These are phyloP conservation scores for Jackrogersella multiformis DNA, from an alignment of 495 filamentous ascomycete species.

Conservation along the genomic window DNA sequence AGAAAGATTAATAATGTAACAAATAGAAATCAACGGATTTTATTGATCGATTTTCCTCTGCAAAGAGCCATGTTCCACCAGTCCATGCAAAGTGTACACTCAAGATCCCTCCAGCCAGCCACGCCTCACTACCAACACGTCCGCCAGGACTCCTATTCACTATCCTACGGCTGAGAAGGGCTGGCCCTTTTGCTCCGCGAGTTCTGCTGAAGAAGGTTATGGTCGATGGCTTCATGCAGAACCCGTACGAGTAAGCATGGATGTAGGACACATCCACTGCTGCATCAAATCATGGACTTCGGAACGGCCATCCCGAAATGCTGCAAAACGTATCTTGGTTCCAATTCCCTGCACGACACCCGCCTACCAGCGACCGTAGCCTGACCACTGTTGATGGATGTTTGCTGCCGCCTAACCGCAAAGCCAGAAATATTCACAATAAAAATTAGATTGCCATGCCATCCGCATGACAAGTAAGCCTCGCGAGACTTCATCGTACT, in stretches of 20 bases:
- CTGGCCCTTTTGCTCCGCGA: background rate
- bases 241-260: conserved; percentile 10
- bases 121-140: conserved; percentile 8
- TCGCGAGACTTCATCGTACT: conserved; percentile 31
- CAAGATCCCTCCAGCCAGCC: conserved; percentile 9
- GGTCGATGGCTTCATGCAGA: conserved; percentile 19
- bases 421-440: conserved; percentile 48
- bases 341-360: conserved; percentile 13
- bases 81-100: conserved; percentile 17
- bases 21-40: conserved; percentile 26
- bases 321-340: conserved; percentile 24
- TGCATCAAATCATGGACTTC: conserved; percentile 22
- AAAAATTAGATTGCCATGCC: conserved; percentile 46
- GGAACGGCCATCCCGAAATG: conserved; percentile 17
- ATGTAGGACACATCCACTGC: conserved; percentile 14
- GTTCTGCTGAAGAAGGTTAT: conserved; percentile 12
- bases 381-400: no score
- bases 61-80: conserved; percentile 16
- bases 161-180: conserved; percentile 13
- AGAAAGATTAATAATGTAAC: conserved; percentile 5
- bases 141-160: conserved; percentile 29
- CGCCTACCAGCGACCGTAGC: conserved; percentile 1
- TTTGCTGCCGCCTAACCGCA: conserved; percentile 23
- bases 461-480: conserved; percentile 32
- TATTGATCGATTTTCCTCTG: conserved; percentile 17